These are phyloP conservation scores for Kodamaea suecica DNA, from an alignment of 1,139 yeast species.

Conservation along the genomic window DNA sequence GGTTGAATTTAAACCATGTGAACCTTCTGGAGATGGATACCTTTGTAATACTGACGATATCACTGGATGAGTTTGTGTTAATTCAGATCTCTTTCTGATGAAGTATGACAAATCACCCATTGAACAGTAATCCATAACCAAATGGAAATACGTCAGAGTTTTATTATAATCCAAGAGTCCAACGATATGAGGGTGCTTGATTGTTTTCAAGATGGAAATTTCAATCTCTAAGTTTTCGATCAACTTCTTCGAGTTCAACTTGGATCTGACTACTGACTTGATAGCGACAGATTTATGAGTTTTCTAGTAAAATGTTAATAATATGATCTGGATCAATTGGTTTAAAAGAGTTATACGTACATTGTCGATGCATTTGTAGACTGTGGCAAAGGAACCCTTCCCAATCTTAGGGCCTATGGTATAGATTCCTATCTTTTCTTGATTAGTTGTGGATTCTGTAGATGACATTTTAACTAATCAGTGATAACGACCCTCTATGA, in stretches of 20 bases:
- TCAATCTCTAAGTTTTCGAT: conserved; percentile 90
- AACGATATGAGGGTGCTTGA: conserved; percentile 92
- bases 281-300: conserved; percentile 72
- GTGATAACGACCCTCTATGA: too few species aligned
- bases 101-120: conserved; percentile 90
- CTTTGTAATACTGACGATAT: conserved; percentile 71
- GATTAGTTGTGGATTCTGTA: conserved; percentile 2
- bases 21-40: conserved; percentile 78
- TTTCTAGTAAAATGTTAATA: conserved; percentile 16
- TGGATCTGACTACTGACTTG: conserved; percentile 80
- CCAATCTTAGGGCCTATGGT: conserved; percentile 77
- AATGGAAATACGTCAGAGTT: conserved; percentile 74
- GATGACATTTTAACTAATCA: too few species aligned
- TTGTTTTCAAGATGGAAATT: conserved; percentile 76
- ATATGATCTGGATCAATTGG: neutral
- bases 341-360: conserved; percentile 14
- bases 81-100: conserved; percentile 70
- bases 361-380: conserved; percentile 53
- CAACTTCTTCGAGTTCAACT: conserved; percentile 79
- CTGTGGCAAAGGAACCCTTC: conserved; percentile 92
- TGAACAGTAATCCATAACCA: conserved; percentile 96
- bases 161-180: conserved; percentile 78
- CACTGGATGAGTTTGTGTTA: conserved; percentile 74
- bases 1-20: conserved; percentile 75
- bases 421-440: conserved; percentile 39